These are phyloP conservation scores for Porcisia deanei DNA, from an alignment of 208 protist species.

Conservation along the genomic window DNA sequence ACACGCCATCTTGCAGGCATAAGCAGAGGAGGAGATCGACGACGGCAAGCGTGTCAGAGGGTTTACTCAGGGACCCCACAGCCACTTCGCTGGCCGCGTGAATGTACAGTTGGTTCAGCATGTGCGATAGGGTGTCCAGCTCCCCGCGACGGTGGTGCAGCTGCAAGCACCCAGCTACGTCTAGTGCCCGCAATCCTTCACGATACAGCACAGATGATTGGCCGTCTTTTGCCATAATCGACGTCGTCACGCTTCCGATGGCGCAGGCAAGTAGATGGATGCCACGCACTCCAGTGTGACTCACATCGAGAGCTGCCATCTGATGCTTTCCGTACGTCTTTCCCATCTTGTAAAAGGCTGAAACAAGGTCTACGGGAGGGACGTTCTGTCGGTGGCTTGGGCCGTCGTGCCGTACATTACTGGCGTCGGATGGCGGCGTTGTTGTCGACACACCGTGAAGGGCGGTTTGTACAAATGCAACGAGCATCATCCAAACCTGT, in stretches of 20 bases:
- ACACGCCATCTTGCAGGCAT: constrained; percentile 7
- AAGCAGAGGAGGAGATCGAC: constrained; percentile 20
- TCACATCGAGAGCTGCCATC: constrained; percentile 42
- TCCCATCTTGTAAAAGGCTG: constrained; percentile 19
- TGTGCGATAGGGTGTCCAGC: background rate
- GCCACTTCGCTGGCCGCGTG: background rate
- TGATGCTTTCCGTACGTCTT: constrained; percentile 17
- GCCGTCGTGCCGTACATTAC: background rate
- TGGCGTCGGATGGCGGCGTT: background rate
- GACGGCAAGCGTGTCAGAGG: constrained; percentile 1
- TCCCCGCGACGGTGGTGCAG: constrained; percentile 23
- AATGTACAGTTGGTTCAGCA: constrained; percentile 2
- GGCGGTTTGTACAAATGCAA: constrained; percentile 1
- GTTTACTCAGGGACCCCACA: too few species aligned
- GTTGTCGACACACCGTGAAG: constrained; percentile 10
- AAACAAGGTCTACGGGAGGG: constrained; percentile 8
- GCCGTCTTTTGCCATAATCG: background rate
- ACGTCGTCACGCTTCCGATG: constrained; percentile 15
- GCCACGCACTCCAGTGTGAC: constrained; percentile 49
- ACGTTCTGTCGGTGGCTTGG: background rate
- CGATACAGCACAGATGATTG: background rate
- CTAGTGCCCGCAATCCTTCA: constrained; percentile 34
- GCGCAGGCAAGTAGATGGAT: constrained; percentile 46
- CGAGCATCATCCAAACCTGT: constrained; percentile 5
- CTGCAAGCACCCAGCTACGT: constrained; percentile 43